These are phyloP conservation scores for Nepenthes alata DNA, from an alignment of 179 eudicot species.

Conservation along the genomic window DNA sequence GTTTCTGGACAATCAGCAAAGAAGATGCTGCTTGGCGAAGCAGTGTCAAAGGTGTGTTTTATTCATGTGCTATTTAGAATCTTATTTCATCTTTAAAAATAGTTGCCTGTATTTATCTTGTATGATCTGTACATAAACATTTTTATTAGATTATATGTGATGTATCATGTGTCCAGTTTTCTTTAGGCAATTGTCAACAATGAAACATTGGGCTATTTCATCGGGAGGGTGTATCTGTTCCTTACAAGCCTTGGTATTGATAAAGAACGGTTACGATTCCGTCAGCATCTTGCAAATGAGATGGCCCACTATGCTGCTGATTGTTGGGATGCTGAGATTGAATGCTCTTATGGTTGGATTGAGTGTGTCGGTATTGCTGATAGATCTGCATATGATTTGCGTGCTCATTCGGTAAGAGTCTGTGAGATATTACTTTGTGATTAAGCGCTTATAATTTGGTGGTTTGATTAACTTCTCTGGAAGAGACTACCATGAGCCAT, in stretches of 20 bases:
- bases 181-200: slow-evolving; percentile 77
- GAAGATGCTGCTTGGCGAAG: slow-evolving; percentile 51
- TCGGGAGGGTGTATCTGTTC: slow-evolving; percentile 84
- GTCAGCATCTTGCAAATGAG: slow-evolving; percentile 98
- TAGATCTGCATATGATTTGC: slow-evolving; percentile 86
- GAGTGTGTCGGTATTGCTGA: slow-evolving; percentile 99
- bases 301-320: slow-evolving; percentile 99
- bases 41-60: slow-evolving; percentile 53
- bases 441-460: background rate
- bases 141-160: background rate
- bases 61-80: background rate
- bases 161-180: background rate
- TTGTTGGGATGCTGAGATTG: slow-evolving; percentile 99
- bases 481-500: no score
- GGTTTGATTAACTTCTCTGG: no score
- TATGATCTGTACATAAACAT: background rate
- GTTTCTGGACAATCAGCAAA: slow-evolving; percentile 72
- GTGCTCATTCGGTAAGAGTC: slow-evolving; percentile 66
- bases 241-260: slow-evolving; percentile 83
- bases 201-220: slow-evolving; percentile 84
- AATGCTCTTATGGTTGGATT: slow-evolving; percentile 94
- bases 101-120: background rate
- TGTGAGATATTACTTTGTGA: background rate
- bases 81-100: background rate
- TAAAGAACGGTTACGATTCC: slow-evolving; percentile 65